These are phyloP conservation scores for Copromyces sp. DNA, from an alignment of 495 filamentous ascomycete species.

Conservation along the genomic window DNA sequence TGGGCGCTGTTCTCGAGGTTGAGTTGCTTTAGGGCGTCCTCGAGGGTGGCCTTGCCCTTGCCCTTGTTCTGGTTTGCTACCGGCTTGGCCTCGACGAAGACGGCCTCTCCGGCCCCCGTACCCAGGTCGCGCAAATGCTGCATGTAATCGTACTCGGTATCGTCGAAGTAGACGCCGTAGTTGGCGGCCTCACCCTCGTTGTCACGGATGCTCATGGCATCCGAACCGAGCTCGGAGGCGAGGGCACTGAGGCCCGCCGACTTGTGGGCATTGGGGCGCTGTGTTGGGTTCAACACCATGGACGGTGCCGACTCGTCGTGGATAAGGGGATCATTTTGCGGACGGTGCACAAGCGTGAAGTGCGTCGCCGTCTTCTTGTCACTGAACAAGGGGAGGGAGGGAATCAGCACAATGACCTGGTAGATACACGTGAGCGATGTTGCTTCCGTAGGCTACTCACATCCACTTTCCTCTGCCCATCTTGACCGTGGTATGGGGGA, in stretches of 20 bases:
- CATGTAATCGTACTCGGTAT: conserved; percentile 97
- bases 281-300: conserved; percentile 60
- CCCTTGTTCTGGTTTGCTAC: conserved; percentile 57
- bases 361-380: conserved; percentile 90
- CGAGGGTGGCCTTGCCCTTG: conserved; percentile 56
- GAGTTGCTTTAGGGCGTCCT: conserved; percentile 65
- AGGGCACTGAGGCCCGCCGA: conserved; percentile 61
- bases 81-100: conserved; percentile 66
- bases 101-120: conserved; percentile 47
- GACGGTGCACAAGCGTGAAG: conserved; percentile 88
- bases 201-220: conserved; percentile 48
- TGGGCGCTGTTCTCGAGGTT: conserved; percentile 49
- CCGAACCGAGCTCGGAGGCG: conserved; percentile 61
- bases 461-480: conserved; percentile 89
- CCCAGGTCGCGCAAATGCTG: conserved; percentile 88
- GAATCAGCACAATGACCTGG: background rate
- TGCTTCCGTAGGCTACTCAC: conserved; percentile 42
- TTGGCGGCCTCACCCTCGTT: conserved; percentile 97
- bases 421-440: background rate
- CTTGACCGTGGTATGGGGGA: conserved; percentile 17
- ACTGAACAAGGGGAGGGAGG: conserved; percentile 33
- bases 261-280: conserved; percentile 26
- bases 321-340: conserved; percentile 93
- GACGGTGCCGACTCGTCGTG: conserved; percentile 73
- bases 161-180: conserved; percentile 78